These are phyloP conservation scores for Geotrichum siamense DNA, from an alignment of 1,139 yeast species.

Conservation along the genomic window DNA sequence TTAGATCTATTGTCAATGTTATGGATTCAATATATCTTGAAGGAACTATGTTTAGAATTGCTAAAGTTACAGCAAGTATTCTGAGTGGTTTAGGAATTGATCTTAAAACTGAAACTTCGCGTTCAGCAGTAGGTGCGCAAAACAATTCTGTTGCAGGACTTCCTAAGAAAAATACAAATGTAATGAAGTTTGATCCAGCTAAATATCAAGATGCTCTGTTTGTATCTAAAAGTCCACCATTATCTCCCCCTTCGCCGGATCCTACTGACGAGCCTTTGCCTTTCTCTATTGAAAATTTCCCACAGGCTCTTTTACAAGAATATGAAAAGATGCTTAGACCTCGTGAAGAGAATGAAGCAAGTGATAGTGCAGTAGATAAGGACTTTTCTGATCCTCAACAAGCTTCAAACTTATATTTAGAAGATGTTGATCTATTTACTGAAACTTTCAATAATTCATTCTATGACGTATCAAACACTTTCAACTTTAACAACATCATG, in stretches of 20 bases:
- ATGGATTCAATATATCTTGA: conserved; percentile 17
- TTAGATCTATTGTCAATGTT: conserved; percentile 13
- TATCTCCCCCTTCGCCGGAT: conserved; percentile 1
- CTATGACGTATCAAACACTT: conserved; percentile 11
- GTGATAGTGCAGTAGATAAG: conserved; percentile 1
- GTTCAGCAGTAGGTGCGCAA: conserved; percentile 1
- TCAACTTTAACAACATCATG: conserved; percentile 10
- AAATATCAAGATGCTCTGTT: conserved; percentile 4
- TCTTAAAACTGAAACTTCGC: neutral
- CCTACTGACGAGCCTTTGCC: neutral
- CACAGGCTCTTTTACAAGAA: conserved; percentile 12
- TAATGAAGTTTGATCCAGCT: neutral
- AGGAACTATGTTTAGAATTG: conserved; percentile 18
- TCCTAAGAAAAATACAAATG: neutral
- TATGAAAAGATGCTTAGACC: conserved; percentile 13
- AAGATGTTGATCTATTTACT: conserved; percentile 14
- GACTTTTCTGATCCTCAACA: conserved; percentile 7
- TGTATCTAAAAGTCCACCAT: neutral
- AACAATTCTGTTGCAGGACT: neutral
- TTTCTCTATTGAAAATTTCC: conserved; percentile 6
- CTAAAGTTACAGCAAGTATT: conserved; percentile 17
- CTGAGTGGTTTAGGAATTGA: conserved; percentile 15
- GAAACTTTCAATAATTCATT: conserved; percentile 14
- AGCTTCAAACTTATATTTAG: conserved; percentile 8
- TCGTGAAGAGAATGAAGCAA: conserved; percentile 2